Evolutionary conservation across 2,329 filamentous ascomycete species (phyloP), one percentile per base, ranked within the genome.

Genomic region (Fusarium neocosmosporiellum): DNA sequence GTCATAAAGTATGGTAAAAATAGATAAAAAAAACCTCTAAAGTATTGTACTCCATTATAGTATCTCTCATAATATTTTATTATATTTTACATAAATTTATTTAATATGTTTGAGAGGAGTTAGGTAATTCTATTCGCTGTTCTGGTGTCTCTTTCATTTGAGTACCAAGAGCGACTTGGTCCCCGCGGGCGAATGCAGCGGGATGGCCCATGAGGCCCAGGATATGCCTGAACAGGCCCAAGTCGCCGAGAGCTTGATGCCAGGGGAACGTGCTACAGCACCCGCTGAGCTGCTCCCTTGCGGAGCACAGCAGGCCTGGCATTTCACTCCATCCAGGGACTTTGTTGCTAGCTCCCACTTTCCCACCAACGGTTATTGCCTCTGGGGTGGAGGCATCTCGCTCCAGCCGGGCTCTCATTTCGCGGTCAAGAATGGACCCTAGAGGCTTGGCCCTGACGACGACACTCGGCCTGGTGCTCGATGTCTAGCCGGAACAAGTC

Each of bases 101-200:
- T n/a, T n/a, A n/a, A n/a, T n/a, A n/a, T n/a, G n/a, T n/a, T n/a
- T n/a, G n/a, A n/a, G n/a, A n/a, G n/a, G n/a, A n/a, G n/a, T n/a
- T n/a, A n/a, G n/a, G n/a, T n/a, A n/a, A n/a, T n/a, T n/a, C n/a
- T n/a, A n/a, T n/a, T n/a, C n/a, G n/a, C n/a, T n/a, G n/a, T n/a
- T n/a, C n/a, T n/a, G n/a, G n/a, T n/a, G n/a, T n/a, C n/a, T n/a
- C n/a, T n/a, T n/a, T n/a, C n/a, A n/a, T n/a, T n/a, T n/a, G n/a
- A n/a, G n/a, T n/a, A n/a, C n/a, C n/a, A n/a, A n/a, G n/a, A n/a
- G 41, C 73, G 75, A 69, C 66, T 74, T 74, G 74, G 71, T 55
- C 68, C 64, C 67, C 59, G 72, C 48, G 61, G 70, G 29, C 68
- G 58, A 39, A 63, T 66, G 68, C 62, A 73, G 63, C 65, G 62